phyloP scores from a whole-genome alignment of 306 rosid species.

The Leucaena leucocephala region DNA sequence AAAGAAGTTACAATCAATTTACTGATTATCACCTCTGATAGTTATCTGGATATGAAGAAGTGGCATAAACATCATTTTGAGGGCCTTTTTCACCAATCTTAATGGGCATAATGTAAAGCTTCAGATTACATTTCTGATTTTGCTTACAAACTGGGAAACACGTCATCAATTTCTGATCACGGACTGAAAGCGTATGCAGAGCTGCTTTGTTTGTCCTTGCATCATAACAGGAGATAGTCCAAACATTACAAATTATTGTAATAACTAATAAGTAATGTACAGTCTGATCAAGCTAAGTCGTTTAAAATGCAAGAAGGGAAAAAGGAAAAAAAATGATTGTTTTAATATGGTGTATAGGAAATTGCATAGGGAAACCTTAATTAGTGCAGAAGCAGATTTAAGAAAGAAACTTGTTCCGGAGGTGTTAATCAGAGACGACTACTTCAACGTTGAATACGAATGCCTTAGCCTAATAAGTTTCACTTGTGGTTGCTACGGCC shows the following conservation, averaged over 20 bases:
- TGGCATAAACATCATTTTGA: conserved; percentile 37
- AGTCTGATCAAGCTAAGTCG: conserved; percentile 9
- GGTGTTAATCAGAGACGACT: too few relatives aligned
- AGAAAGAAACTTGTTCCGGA: too few relatives aligned
- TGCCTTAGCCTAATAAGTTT: too few relatives aligned
- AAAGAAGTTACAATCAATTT: conserved; percentile 18
- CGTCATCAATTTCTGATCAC: conserved; percentile 39
- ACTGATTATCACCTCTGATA: conserved; percentile 52
- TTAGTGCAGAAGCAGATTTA: too few relatives aligned
- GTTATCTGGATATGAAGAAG: conserved; percentile 46
- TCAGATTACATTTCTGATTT: conserved; percentile 40
- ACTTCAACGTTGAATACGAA: too few relatives aligned
- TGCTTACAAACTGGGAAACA: conserved; percentile 47
- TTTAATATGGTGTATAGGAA: not conserved
- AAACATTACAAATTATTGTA: conserved; percentile 20
- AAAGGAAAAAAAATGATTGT: not conserved
- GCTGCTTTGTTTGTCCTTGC: conserved; percentile 52
- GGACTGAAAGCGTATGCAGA: conserved; percentile 41
- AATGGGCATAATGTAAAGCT: conserved; percentile 51
- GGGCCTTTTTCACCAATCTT: conserved; percentile 29
- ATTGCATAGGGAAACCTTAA: too few relatives aligned
- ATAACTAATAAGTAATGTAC: not conserved
- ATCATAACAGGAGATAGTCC: conserved; percentile 24
- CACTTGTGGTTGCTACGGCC: not conserved
- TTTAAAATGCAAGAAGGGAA: not conserved